Percentiles rank a stretch among this genome's conserved stretches.
These are phyloP conservation scores for Penicillium sp. DNA, from an alignment of 2,329 filamentous ascomycete genomes.

Conservation along the genomic window DNA sequence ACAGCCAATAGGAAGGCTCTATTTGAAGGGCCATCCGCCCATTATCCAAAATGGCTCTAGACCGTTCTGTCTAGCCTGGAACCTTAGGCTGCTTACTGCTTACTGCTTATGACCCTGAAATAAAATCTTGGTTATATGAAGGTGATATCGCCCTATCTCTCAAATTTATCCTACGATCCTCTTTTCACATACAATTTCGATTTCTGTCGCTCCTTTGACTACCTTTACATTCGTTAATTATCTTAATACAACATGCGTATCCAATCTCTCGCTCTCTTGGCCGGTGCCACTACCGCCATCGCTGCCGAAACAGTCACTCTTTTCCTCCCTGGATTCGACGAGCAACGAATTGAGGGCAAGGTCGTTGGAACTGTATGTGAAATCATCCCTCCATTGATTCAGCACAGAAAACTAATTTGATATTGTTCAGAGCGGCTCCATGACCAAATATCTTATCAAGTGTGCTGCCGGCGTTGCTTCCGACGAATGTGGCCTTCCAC, in stretches of 20 bases:
- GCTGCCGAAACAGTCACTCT: slow-evolving; percentile 6
- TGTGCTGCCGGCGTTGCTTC: not conserved
- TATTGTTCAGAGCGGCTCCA: slow-evolving; percentile 3
- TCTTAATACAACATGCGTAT: slow-evolving; percentile 3
- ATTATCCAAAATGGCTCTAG: slow-evolving; percentile 1
- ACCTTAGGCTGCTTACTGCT: not conserved
- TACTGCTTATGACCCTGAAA: not conserved
- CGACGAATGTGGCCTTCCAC: not conserved
- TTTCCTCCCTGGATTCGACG: slow-evolving; percentile 5
- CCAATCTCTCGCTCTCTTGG: slow-evolving; percentile 8
- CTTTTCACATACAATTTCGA: not conserved
- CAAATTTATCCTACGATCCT: not conserved
- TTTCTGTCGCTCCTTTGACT: not conserved
- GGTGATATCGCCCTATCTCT: not conserved
- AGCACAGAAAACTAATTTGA: not conserved
- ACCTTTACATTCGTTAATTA: not conserved
- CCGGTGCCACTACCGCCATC: slow-evolving; percentile 5
- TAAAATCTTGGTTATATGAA: not conserved
- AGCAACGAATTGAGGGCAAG: not conserved
- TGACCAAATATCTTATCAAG: slow-evolving; percentile 1
- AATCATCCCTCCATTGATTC: not conserved
- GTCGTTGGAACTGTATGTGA: slow-evolving; percentile 5
- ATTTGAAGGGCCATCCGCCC: not conserved
- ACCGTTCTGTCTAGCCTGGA: not conserved
- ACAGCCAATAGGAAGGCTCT: not conserved